Evolutionary conservation across 129 eudicot genomes (phyloP).

Genomic region (Helichrysum umbraculigerum): DNA sequence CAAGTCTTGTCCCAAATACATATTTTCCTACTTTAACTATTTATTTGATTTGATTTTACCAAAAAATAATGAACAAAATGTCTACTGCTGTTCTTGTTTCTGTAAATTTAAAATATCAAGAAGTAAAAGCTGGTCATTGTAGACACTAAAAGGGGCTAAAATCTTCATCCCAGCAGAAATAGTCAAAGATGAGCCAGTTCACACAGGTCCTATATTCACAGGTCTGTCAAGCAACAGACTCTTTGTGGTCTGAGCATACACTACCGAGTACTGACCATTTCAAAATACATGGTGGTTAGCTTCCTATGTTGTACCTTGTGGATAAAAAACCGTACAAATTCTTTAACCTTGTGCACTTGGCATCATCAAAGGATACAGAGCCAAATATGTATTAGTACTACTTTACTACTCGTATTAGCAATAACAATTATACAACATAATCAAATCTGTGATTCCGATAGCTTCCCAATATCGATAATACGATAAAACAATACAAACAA

Average conservation of each 20-base stretch:
- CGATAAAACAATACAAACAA: not conserved
- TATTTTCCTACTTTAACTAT: no score
- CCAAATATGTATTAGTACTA: not conserved
- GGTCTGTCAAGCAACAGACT: slow-evolving; percentile 16
- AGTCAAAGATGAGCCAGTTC: slow-evolving; percentile 26
- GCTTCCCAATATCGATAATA: not conserved
- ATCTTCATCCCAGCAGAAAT: not conserved
- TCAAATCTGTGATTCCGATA: not conserved
- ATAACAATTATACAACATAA: not conserved
- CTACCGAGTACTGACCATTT: not conserved
- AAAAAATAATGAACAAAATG: no score
- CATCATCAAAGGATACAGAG: not conserved
- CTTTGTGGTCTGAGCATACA: not conserved
- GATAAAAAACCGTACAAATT: slow-evolving; percentile 25
- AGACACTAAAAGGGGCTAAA: not conserved
- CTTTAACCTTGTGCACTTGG: not conserved
- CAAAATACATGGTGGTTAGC: slow-evolving; percentile 25
- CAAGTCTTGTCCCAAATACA: no score
- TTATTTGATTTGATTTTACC: no score
- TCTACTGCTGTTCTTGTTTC: no score
- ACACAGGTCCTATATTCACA: not conserved
- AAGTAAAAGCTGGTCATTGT: not conserved
- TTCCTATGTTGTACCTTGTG: slow-evolving; percentile 17
- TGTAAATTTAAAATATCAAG: not conserved
- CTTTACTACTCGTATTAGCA: not conserved